Conservation (phyloP, 2,329 filamentous ascomycete species). For the Davidsoniella eucalypti region DNA sequence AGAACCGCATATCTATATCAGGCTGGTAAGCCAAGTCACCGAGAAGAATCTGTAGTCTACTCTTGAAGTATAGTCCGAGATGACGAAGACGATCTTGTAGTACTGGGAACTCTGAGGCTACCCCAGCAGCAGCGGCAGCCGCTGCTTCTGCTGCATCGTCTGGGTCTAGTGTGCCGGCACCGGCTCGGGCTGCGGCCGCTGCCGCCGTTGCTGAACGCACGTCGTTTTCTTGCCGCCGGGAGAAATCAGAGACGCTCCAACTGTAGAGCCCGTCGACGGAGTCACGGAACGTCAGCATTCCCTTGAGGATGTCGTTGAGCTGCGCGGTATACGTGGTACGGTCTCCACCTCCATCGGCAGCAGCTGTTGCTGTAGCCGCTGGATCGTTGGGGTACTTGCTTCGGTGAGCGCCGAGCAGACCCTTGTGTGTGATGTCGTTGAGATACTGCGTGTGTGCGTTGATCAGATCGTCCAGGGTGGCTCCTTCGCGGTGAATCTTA, state of each 20-base stretch:
- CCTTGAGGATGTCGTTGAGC: conserved; percentile 78
- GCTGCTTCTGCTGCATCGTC: conserved; percentile 15
- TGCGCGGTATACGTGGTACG: conserved; percentile 70
- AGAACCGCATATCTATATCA: conserved; percentile 86
- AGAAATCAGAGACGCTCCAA: conserved; percentile 90
- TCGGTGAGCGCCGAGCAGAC: conserved; percentile 61
- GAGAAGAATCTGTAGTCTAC: conserved; percentile 61
- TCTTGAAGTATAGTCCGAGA: conserved; percentile 60
- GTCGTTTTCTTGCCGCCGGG: conserved; percentile 68
- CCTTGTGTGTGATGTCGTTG: conserved; percentile 88
- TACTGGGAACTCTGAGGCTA: conserved; percentile 51
- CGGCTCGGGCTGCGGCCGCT: too few relatives aligned
- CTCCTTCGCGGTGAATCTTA: conserved; percentile 66
- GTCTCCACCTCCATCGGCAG: conserved; percentile 41
- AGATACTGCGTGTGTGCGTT: conserved; percentile 81
- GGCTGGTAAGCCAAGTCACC: conserved; percentile 87
- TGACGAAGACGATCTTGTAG: conserved; percentile 57
- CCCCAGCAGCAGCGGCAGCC: conserved; percentile 26
- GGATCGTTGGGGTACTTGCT: conserved; percentile 23
- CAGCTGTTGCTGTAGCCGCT: conserved; percentile 23
- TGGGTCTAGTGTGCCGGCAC: conserved; percentile 15
- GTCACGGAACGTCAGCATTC: conserved; percentile 88
- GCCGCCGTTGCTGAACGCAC: conserved; percentile 40
- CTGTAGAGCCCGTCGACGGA: conserved; percentile 87
- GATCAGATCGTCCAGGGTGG: conserved; percentile 89